A percentile compares a stretch with the other conserved stretches of the same genome.
phyloP scores from a whole-genome alignment of 2,329 filamentous ascomycete genomes.

The Cladosporium sp. region DNA sequence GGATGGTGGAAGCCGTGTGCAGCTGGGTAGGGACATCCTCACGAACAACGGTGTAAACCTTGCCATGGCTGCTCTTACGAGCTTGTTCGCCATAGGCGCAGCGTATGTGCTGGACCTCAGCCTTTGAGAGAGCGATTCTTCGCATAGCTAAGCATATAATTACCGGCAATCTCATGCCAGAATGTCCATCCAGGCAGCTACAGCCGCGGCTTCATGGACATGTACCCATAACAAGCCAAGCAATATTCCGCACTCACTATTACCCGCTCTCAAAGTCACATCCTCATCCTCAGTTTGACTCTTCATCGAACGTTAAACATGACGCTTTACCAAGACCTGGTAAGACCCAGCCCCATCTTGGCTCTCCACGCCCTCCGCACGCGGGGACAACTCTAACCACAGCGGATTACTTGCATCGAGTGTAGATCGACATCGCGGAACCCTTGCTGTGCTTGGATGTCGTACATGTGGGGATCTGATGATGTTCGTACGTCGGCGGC shows the following conservation, averaged over 20 bases:
- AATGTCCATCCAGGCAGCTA: neutral
- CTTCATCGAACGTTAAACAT: neutral
- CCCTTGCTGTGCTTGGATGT: neutral
- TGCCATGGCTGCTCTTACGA: slow-evolving; percentile 83
- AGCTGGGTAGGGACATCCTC: slow-evolving; percentile 71
- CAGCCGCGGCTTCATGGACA: slow-evolving; percentile 6
- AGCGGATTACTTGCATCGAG: slow-evolving; percentile 9
- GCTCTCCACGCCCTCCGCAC: slow-evolving; percentile 20
- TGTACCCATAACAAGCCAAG: slow-evolving; percentile 4
- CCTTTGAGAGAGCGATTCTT: neutral
- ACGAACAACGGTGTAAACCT: slow-evolving; percentile 98
- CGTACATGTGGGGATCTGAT: neutral
- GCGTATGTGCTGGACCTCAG: slow-evolving; percentile 35
- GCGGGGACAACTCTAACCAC: slow-evolving; percentile 18
- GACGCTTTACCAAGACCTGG: slow-evolving; percentile 10
- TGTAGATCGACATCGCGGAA: slow-evolving; percentile 4
- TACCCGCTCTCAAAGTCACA: neutral
- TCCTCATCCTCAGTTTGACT: neutral
- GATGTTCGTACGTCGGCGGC: slow-evolving; percentile 14
- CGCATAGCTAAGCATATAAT: neutral
- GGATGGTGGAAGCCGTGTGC: slow-evolving; percentile 44
- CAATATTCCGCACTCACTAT: slow-evolving; percentile 2
- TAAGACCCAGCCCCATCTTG: slow-evolving; percentile 8
- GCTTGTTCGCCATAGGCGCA: slow-evolving; percentile 71
- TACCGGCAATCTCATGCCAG: neutral